Percentiles rank a stretch among this genome's conserved stretches.
Evolutionary conservation across 116 monocot species (phyloP).

Genomic region (Iris pallida): DNA sequence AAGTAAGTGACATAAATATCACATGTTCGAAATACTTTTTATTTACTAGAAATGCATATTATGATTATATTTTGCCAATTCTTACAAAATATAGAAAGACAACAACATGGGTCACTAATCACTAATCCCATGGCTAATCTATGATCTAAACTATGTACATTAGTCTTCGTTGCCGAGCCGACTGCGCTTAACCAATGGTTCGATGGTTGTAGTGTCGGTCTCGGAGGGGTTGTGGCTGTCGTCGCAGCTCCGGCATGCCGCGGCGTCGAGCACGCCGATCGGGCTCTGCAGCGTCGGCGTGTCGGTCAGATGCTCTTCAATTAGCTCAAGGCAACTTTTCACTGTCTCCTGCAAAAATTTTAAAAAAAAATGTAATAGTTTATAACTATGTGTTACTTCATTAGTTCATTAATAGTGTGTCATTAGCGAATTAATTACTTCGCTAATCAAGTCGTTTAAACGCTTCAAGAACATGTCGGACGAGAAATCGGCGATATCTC

Average conservation of each 20-base stretch:
- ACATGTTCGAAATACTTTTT: no score
- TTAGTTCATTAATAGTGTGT: not conserved
- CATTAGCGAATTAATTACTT: slow-evolving; percentile 8
- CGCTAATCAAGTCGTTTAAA: not conserved
- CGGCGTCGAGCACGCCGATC: slow-evolving; percentile 50
- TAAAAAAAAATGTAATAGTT: not conserved
- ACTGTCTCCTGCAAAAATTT: slow-evolving; percentile 34
- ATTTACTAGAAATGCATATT: no score
- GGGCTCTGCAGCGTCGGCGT: slow-evolving; percentile 46
- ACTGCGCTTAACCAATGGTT: slow-evolving; percentile 1
- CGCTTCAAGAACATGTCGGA: not conserved
- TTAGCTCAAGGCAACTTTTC: slow-evolving; percentile 36
- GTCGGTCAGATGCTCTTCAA: slow-evolving; percentile 37
- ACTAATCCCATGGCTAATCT: not conserved
- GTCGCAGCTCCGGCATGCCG: slow-evolving; percentile 55
- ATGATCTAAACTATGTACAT: not conserved
- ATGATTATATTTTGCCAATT: no score
- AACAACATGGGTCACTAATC: no score
- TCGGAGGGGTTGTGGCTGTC: slow-evolving; percentile 21
- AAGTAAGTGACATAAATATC: no score
- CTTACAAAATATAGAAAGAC: no score
- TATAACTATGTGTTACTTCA: not conserved
- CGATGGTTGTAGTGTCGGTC: not conserved
- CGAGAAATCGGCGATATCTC: slow-evolving; percentile 1
- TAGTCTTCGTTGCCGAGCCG: not conserved